Conservation (phyloP, 73 alveolate species). For the Paramecium tetraurelia region DNA sequence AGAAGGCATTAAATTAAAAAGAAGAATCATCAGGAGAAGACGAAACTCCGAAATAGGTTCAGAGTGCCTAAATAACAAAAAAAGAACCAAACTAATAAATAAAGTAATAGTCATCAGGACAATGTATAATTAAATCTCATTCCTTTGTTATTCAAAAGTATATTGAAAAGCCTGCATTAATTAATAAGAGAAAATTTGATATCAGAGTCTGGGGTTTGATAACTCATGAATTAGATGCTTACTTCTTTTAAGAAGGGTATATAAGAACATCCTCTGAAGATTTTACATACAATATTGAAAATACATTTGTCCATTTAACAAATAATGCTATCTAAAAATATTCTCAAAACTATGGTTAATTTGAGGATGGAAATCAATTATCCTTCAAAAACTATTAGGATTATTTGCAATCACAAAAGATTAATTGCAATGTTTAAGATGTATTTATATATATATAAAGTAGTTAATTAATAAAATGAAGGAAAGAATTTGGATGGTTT, state of each 20-base stretch:
- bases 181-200: conserved; percentile 83
- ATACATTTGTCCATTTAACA: conserved; percentile 76
- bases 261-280: conserved; percentile 85
- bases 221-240: conserved; percentile 82
- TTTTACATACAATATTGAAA: conserved; percentile 63
- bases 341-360: conserved; percentile 82
- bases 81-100: background rate
- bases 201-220: conserved; percentile 94
- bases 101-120: background rate
- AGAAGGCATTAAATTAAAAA: background rate
- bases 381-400: conserved; percentile 78
- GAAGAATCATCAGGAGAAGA: background rate
- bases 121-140: conserved; percentile 10
- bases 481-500: conserved; percentile 22
- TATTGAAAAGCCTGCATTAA: conserved; percentile 84
- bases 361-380: conserved; percentile 90
- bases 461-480: conserved; percentile 64
- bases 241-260: conserved; percentile 88
- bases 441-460: background rate
- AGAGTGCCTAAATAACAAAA: background rate
- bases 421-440: conserved; percentile 63
- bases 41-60: background rate
- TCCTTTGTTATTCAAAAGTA: conserved; percentile 74
- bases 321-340: conserved; percentile 82
- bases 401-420: conserved; percentile 64